Conservation (phyloP, 2,329 filamentous ascomycete genomes). For the Ceratocystis cubensis region DNA sequence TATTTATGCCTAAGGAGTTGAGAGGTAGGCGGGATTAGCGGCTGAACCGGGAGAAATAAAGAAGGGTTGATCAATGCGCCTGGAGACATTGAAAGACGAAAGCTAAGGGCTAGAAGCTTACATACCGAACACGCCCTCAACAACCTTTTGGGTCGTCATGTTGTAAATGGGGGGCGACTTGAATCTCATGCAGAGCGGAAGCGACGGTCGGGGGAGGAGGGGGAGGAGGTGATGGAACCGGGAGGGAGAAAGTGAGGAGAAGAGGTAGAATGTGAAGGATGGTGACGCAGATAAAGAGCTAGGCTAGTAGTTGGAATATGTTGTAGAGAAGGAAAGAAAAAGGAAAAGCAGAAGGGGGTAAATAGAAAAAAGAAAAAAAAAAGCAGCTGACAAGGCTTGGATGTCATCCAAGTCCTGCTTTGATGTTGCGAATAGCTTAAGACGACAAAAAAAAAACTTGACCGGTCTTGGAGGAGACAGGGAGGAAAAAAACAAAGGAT, state of each 20-base stretch:
- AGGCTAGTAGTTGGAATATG: neutral
- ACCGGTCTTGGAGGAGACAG: neutral
- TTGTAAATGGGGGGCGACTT: slow-evolving; percentile 27
- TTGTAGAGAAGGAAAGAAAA: neutral
- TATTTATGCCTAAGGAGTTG: slow-evolving; percentile 62
- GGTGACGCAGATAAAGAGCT: neutral
- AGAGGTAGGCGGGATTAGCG: neutral
- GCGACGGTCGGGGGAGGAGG: neutral
- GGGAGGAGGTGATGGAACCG: slow-evolving; percentile 25
- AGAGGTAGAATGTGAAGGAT: neutral
- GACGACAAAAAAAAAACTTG: too few relatives aligned
- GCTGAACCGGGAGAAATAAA: neutral
- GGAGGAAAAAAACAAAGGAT: slow-evolving; percentile 4
- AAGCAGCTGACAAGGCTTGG: too few relatives aligned
- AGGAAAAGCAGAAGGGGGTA: neutral
- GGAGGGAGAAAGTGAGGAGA: neutral
- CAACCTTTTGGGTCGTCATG: slow-evolving; percentile 42
- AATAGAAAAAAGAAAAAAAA: neutral
- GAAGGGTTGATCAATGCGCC: neutral
- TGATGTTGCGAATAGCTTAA: neutral
- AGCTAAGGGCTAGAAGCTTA: slow-evolving; percentile 16
- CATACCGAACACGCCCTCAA: slow-evolving; percentile 48
- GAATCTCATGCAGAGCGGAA: slow-evolving; percentile 13
- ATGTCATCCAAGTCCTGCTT: too few relatives aligned
- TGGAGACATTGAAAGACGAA: neutral